Base-by-base conservation (phyloP, 2,329 filamentous ascomycete species). In the Ophiocordyceps robertsii region DNA sequence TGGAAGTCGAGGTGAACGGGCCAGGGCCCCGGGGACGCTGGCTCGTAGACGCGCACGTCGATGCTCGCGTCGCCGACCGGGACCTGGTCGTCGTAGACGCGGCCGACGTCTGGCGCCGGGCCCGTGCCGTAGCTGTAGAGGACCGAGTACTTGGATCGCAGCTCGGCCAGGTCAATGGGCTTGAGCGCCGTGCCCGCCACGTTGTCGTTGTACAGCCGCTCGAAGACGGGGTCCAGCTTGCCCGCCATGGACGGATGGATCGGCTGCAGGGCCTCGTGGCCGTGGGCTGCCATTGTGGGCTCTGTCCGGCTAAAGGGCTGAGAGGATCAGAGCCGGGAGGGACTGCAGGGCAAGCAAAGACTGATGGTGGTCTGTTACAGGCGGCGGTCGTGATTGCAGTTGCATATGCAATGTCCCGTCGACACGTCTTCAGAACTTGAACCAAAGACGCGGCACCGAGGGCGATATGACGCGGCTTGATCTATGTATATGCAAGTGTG, bases 1-100 rank as follows among this genome's bases (percentile, higher is more conserved):
- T 73, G 68, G 43, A 61, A 72, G 51, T 70, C 65, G 39, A 72
- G 51, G 39, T 71, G 66, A 4, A 69, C 68, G 1, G 68, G 68
- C 54, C 67, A 68, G 1, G 60, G 59, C 1, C 66, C 65, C 1
- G 59, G 46, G 2, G 52, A 44, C 0, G 57, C 57, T 1, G 68
- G 68, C 41, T 65, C 60, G 51, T 71, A 71, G 17, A 71, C 62
- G 7, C 68, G 59, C 2, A 69, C 56, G 3, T 57, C 51, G 40
- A 56, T 44, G 46, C 3, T 29, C 3, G 43, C 33, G 39, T 61
- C 57, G 37, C 55, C 51, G 30, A 57, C 50, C 1, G 58, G 51
- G 12, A 67, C 55, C 29, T 55, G 48, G 5, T 56, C 49, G 40
- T 68, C 63, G 49, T 66, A 67, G 24, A 61, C 49, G 13, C 56